Base-by-base conservation (phyloP, 306 rosid genomes). In the Rosa persica region DNA sequence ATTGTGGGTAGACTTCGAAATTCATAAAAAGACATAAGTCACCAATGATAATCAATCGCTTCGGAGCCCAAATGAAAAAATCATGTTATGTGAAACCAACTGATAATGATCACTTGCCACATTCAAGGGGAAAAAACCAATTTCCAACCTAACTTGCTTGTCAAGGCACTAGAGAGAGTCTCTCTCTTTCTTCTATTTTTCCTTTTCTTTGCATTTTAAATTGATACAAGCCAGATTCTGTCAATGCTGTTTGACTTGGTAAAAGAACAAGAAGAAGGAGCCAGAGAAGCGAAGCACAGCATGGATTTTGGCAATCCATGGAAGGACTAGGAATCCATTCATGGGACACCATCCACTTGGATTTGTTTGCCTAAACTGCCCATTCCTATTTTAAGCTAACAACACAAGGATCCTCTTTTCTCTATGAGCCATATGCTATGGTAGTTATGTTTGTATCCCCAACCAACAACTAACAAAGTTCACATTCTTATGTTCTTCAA, bases 341-440 rank as follows among this genome's bases (percentile, higher is more conserved):
- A 70, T 75, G 70, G 79, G 38, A 22, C 77, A 79, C 83, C 83
- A 60, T 19, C 78, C 75, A 75, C 49, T 54, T 83, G 78, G 61
- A 42, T 0, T 0, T 16, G 23, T 5, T 15, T 27, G 22, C 68
- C 58, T 74, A 20, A 15, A 30, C 40, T 6, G 17, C 77, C 27
- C 48, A 40, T 42, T 69, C 46, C 62, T 60, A 74, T 74, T 74
- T 75, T 75, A 79, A 83, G 86, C 12, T 70, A 52, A 36, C 20
- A 3, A 83, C 48, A 16, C 40, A 36, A 69, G 48, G 67, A 0
- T 40, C 25, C 38, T 7, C 62, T 16, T 20, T 20, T 78, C 61
- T 64, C 1, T 38, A 22, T 60, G 76, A 49, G 54, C 75, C 43
- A 44, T 2, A 9, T 25, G 12, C 38, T 49, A 19, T 39, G 70